phyloP scores from a whole-genome alignment of 768 basidiomycete species.

The Tricholoma matsutake region DNA sequence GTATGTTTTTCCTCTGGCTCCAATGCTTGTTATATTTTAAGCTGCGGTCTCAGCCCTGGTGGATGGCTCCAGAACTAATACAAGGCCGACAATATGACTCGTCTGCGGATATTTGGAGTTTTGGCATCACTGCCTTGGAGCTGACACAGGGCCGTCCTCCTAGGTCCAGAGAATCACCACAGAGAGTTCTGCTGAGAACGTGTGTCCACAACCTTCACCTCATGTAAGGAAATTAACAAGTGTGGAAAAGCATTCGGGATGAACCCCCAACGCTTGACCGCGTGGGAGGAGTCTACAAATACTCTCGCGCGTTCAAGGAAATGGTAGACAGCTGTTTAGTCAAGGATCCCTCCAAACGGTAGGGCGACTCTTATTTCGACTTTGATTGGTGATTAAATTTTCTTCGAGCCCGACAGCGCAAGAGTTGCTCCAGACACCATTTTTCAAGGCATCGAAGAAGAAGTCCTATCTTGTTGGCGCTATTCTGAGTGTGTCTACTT shows the following conservation, averaged over 20 bases:
- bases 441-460: conserved; percentile 80
- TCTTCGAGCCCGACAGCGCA: conserved; percentile 66
- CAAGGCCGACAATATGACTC: conserved; percentile 81
- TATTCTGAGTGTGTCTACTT: conserved; percentile 53
- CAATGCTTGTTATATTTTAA: conserved; percentile 1
- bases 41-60: conserved; percentile 60
- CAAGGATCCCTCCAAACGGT: conserved; percentile 84
- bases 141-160: conserved; percentile 86
- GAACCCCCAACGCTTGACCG: conserved; percentile 76
- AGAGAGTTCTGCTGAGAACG: conserved; percentile 75
- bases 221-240: conserved; percentile 3
- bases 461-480: conserved; percentile 73
- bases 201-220: conserved; percentile 24
- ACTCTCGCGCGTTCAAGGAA: conserved; percentile 80
- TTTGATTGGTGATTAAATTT: neutral
- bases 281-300: conserved; percentile 66
- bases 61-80: conserved; percentile 97
- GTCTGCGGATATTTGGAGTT: conserved; percentile 93
- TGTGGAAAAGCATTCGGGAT: conserved; percentile 57
- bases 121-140: conserved; percentile 94
- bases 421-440: conserved; percentile 71
- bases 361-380: conserved; percentile 1
- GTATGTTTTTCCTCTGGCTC: conserved; percentile 34
- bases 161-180: conserved; percentile 70
- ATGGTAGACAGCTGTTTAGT: conserved; percentile 77